Evolutionary conservation across 2,329 filamentous ascomycete species (phyloP), one percentile per base, ranked within the genome.

Genomic region (Sodiomyces alkalinus): DNA sequence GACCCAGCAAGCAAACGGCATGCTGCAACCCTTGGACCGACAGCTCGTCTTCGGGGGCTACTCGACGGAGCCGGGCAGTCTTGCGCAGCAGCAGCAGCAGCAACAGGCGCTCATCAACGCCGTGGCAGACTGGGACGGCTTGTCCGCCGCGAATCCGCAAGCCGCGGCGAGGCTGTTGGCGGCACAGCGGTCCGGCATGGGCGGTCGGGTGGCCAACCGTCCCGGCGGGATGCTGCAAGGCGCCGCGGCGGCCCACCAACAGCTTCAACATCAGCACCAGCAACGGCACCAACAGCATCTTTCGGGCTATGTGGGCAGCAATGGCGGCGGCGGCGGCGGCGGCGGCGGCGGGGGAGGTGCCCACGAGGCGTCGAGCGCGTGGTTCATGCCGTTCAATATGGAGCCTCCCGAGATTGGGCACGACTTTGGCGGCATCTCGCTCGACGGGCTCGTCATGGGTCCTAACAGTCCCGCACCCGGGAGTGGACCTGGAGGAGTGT

Each of bases 331-430:
- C 4, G 44, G 41, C 4, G n/a, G n/a, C n/a, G n/a, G n/a, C n/a
- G n/a, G n/a, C n/a, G n/a, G n/a, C n/a, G 30, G 30, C 26, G 33
- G 31, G 6, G 31, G 30, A 2, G 40, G 42, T 26, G 47, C 45
- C 4, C 53, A 53, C 19, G 66, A 71, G 35, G 55, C 63, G 3
- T 65, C 58, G 28, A 77, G 75, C 29, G 81, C 80, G 5, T 96
- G 86, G 81, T 92, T 92, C 50, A 74, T 92, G 60, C 83, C 86
- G 2, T 92, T 93, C 53, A 92, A 92, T 46, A 73, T 92, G 53
- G 80, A 90, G 33, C 80, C 83, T 13, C 74, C 80, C 0, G 68
- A 73, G 32, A 52, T 69, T 22, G 54, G 56, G 6, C 63, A 64
- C 30, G 64, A 68, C 20, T 38, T 61, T n/a, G n/a, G n/a, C n/a